Conservation (phyloP, 1,284 basidiomycete species). For the Lentinus polychrous region DNA sequence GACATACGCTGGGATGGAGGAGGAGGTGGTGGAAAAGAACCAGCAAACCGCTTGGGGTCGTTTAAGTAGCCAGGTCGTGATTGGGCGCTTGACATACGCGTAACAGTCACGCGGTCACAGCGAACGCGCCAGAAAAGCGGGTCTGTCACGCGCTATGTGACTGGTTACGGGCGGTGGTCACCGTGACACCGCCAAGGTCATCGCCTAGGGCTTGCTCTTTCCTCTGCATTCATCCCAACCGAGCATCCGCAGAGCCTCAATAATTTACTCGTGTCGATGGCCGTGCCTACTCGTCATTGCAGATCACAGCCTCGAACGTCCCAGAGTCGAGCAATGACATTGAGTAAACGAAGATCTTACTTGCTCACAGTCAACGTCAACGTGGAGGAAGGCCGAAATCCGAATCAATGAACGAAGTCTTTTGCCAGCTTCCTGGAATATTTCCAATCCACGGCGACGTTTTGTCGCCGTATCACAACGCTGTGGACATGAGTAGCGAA, state of each 20-base stretch:
- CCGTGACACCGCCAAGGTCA: neutral
- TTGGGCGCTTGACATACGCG: constrained; percentile 1
- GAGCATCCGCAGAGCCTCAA: neutral
- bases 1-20: neutral
- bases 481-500: too few species aligned
- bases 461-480: too few species aligned
- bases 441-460: too few species aligned
- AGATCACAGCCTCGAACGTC: too few species aligned
- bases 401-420: too few species aligned
- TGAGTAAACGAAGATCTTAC: too few species aligned
- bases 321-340: too few species aligned
- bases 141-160: neutral
- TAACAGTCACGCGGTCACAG: neutral
- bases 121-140: neutral
- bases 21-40: neutral
- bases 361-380: too few species aligned
- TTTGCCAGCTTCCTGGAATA: too few species aligned
- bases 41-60: neutral
- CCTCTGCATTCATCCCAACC: neutral
- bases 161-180: neutral
- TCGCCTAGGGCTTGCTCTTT: neutral
- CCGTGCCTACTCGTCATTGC: too few species aligned
- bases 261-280: neutral
- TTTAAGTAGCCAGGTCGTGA: too few species aligned
- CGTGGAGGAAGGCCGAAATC: too few species aligned